phyloP scores from a whole-genome alignment of 169 alveolate genomes.

The Besnoitia besnoiti region DNA sequence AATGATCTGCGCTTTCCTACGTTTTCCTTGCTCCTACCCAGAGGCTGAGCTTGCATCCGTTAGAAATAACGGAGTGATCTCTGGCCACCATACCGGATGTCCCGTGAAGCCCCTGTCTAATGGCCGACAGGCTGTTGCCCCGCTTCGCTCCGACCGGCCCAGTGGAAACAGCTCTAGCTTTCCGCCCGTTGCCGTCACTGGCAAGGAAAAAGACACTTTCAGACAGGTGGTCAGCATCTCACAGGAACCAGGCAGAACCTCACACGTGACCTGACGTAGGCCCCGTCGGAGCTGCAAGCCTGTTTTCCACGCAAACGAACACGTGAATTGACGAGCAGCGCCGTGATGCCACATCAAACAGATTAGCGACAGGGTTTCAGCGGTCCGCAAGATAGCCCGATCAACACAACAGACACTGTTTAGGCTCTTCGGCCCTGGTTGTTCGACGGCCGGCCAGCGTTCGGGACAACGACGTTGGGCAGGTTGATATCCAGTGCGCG shows the following conservation, averaged over 20 bases:
- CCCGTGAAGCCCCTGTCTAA: no score
- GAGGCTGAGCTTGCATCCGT: no score
- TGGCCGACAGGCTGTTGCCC: no score
- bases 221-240: not conserved
- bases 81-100: no score
- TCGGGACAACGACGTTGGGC: conserved; percentile 51
- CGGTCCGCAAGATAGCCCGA: not conserved
- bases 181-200: not conserved
- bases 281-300: not conserved
- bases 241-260: not conserved
- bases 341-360: not conserved
- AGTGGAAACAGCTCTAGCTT: not conserved
- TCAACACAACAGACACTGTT: not conserved
- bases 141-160: no score
- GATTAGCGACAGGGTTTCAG: not conserved
- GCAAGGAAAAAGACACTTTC: not conserved
- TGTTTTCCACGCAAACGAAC: no score
- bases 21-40: no score
- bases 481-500: conserved; percentile 62
- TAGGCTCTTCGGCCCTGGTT: conserved; percentile 27
- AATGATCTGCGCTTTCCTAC: no score
- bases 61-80: no score
- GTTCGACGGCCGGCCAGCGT: conserved; percentile 36
- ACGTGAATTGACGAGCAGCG: not conserved
- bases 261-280: not conserved